Evolutionary conservation across 2,329 filamentous ascomycete genomes (phyloP), one percentile per base, ranked within the genome.

Genomic region (Alternaria viburni): DNA sequence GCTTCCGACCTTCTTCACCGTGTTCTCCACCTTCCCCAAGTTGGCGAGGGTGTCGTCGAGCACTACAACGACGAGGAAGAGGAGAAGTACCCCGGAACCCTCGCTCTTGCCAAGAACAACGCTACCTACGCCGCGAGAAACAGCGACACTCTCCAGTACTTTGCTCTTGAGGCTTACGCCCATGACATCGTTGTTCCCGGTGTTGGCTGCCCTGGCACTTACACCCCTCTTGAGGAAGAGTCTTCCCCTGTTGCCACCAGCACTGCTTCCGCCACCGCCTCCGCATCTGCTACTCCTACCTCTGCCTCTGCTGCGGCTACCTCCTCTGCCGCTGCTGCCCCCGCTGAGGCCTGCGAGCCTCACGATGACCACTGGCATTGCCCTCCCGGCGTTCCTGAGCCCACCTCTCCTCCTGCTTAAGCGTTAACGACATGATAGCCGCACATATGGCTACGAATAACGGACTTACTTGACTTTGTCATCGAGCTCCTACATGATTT

Each of bases 1-100:
- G 89, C 87, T 0, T 85, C 85, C 2, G 90, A 92, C 66, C 83
- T 92, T 25, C 79, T 92, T 55, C 90, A 92, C 77, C 87, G 90
- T 23, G 79, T 91, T 5, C 86, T 88, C 66, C 90, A 92, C 77
- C 80, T 91, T 9, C 86, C 88, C 5, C 80, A 80, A 26, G 83
- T 92, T 67, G 87, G 86, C 55, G 88, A 90, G 74, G 83, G 80
- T 7, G 76, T 83, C 46, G 84, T 91, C 41, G 87, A 88, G 58
- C 89, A 92, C 79, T 90, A 85, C 69, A 83, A 87, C 7, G 87
- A 88, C 54, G 83, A 83, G 52, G 87, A 89, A 54, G 83, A 83
- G 52, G 87, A 89, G 57, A 83, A 83, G 59, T 90, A 90, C 74
- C 77, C 81, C 3, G 86, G 84, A 3, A 84, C 86, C 3, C 54